Conservation (phyloP, 129 eudicot genomes). For the Lactuca sativa region DNA sequence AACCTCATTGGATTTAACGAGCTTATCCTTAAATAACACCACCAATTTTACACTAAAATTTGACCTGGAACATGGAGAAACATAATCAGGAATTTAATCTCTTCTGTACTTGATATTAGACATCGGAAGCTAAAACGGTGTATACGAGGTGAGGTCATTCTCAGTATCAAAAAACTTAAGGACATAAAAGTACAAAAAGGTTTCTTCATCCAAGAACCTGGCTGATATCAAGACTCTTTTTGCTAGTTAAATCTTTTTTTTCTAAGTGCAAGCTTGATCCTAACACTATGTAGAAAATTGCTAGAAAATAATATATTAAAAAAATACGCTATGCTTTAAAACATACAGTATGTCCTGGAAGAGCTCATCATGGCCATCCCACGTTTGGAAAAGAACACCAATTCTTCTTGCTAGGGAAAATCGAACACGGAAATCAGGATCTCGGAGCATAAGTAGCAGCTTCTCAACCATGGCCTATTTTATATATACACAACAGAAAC, state of each 20-base stretch:
- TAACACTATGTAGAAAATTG: neutral
- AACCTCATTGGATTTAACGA: constrained; percentile 67
- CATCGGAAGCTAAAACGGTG: neutral
- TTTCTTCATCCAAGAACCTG: too few relatives aligned
- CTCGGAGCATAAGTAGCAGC: constrained; percentile 76
- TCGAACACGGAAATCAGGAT: constrained; percentile 95
- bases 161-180: too few relatives aligned
- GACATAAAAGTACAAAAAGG: too few relatives aligned
- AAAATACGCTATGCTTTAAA: constrained; percentile 6
- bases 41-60: constrained; percentile 76
- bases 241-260: too few relatives aligned
- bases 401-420: constrained; percentile 65
- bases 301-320: constrained; percentile 5
- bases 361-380: constrained; percentile 97
- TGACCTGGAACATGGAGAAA: constrained; percentile 52
- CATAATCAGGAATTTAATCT: constrained; percentile 2
- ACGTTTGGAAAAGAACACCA: constrained; percentile 84
- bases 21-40: constrained; percentile 45
- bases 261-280: too few relatives aligned
- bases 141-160: neutral
- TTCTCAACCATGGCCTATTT: constrained; percentile 78
- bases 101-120: neutral
- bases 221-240: too few relatives aligned
- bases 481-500: too few relatives aligned
- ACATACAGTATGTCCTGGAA: constrained; percentile 83